Percentiles rank a stretch among this genome's conserved stretches.
These are phyloP conservation scores for Aspergillus bertholletiae DNA, from an alignment of 495 filamentous ascomycete genomes.

Conservation along the genomic window DNA sequence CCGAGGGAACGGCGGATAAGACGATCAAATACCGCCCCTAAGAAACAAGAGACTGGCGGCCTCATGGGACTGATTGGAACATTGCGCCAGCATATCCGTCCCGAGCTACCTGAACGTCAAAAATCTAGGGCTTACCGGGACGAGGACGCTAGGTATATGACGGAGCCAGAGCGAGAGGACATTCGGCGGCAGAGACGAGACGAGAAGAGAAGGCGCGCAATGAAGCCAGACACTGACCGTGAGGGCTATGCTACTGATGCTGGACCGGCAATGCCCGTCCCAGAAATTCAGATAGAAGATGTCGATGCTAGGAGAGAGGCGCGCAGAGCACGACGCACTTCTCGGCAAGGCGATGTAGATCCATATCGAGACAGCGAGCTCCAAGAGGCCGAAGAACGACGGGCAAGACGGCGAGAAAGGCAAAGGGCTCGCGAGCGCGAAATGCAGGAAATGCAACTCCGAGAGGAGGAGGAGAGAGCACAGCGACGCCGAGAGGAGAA, in stretches of 20 bases:
- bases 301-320: conserved; percentile 49
- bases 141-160: conserved; percentile 29
- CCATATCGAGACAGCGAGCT: conserved; percentile 31
- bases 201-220: conserved; percentile 37
- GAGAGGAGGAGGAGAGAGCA: conserved; percentile 49
- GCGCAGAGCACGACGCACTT: conserved; percentile 30
- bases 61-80: conserved; percentile 48
- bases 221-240: conserved; percentile 38
- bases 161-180: conserved; percentile 43
- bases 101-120: conserved; percentile 36
- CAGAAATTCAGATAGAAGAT: conserved; percentile 48
- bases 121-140: conserved; percentile 40
- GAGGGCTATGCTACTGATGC: conserved; percentile 45
- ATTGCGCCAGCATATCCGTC: conserved; percentile 34
- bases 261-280: conserved; percentile 24
- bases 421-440: conserved; percentile 35
- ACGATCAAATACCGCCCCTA: conserved; percentile 40
- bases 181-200: conserved; percentile 39
- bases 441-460: conserved; percentile 34
- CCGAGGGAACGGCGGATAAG: conserved; percentile 55
- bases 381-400: conserved; percentile 44
- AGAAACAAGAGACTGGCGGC: conserved; percentile 43
- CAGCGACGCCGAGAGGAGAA: conserved; percentile 44
- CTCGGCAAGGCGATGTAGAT: conserved; percentile 35
- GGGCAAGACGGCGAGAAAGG: conserved; percentile 39